Percentiles rank a stretch among this genome's conserved stretches.
phyloP scores from a whole-genome alignment of 805 yeast genomes.

The Wickerhamomyces chambardii region DNA sequence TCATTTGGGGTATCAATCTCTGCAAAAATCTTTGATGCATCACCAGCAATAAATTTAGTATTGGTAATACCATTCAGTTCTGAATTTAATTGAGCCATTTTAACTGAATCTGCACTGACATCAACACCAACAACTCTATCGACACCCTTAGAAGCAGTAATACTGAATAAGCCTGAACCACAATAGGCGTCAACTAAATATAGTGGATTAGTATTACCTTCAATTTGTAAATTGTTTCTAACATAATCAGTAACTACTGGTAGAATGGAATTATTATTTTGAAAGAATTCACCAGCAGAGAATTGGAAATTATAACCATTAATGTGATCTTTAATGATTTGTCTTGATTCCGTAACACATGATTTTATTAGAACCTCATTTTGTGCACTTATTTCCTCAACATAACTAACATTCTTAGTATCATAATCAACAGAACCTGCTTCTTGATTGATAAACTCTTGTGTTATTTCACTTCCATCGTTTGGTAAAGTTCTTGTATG shows the following conservation, averaged over 20 bases:
- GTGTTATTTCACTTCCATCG: conserved; percentile 11
- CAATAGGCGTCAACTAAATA: conserved; percentile 92
- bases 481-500: conserved; percentile 36
- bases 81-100: conserved; percentile 81
- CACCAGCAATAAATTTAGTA: conserved; percentile 81
- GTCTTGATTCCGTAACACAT: conserved; percentile 73
- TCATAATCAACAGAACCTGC: conserved; percentile 36
- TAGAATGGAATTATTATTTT: conserved; percentile 86
- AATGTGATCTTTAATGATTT: conserved; percentile 69
- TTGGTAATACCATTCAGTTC: conserved; percentile 64
- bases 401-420: conserved; percentile 24
- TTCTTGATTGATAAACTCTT: conserved; percentile 23
- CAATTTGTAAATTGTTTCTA: conserved; percentile 50
- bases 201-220: conserved; percentile 36
- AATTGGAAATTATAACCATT: conserved; percentile 75
- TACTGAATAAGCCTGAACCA: conserved; percentile 90
- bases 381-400: conserved; percentile 21
- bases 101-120: conserved; percentile 83
- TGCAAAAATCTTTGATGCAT: conserved; percentile 84
- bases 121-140: conserved; percentile 88
- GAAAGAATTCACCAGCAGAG: conserved; percentile 94
- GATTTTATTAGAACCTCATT: conserved; percentile 40
- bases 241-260: conserved; percentile 82
- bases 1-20: conserved; percentile 67
- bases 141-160: conserved; percentile 78